Base-by-base conservation (phyloP, 331 rosid species). In the Prunus yedoensis region DNA sequence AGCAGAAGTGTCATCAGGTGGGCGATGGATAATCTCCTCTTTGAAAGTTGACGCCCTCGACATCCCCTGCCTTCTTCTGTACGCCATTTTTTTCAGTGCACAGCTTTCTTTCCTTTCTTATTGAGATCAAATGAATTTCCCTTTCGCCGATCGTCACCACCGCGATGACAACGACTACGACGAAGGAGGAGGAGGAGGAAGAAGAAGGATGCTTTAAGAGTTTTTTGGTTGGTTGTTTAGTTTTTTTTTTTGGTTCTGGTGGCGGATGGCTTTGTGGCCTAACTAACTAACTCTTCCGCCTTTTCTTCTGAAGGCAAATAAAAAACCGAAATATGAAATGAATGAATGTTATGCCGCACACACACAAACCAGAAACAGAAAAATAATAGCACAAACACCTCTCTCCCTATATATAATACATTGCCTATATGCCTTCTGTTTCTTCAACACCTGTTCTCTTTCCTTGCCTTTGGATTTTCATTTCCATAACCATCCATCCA, bases 1-100 rank as follows among this genome's bases (percentile, higher is more conserved):
- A 69, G 75, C 50, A 43, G 46, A 54, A 46, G 66, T 61, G 54
- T 83, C 66, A 4, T 83, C 78, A 3, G 77, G 80, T 0, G 88
- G 69, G 25, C 66, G 56, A 79, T 79, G 93, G 59, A 82, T 13
- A 21, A 74, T 69, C 58, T 95, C 99, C 79, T 95, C 99, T 20
- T 88, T 87, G 89, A 92, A 92, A 18, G 99, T 95, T 18, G 97
- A 90, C 46, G 90, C 41, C 59, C 90, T 91, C 4, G 94, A 65
- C 4, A 92, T 30, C 54, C 89, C 90, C 74, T 95, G 99, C 78
- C 91, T 95, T 82, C 99, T 85, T 66, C 98, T 83, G 45, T 95
- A 95, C 11, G 99, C 99, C 99, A 94, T 94, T 64, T 43, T 9
- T 47, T 10, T 14, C 52, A 38, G 9, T 6, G 43, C 43, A 38